Evolutionary conservation across 2,329 filamentous ascomycete species (phyloP), one percentile per base, ranked within the genome.

Genomic region (Xylariaceae sp.): DNA sequence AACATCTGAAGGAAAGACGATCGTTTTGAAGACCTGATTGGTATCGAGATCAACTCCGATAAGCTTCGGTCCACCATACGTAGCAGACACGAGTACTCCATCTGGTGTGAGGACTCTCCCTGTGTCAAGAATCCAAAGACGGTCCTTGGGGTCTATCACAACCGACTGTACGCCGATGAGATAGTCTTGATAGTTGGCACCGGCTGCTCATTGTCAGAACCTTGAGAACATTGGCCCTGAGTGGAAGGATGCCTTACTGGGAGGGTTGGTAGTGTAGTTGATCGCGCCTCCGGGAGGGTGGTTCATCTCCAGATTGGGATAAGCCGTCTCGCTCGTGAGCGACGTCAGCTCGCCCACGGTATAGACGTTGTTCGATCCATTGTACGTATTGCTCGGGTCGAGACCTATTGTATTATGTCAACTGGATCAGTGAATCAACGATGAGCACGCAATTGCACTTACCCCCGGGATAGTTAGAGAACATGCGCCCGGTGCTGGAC

Each of bases 111-210:
- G 37, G 15, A 53, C 53, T 8, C 73, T 64, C 8, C 73, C 73
- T 3, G 72, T 76, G 47, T 78, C 74, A 7, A 77, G 64, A 38
- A 77, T 68, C 73, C 72, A 76, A 16, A 76, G 63, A 6, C 70
- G 65, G 52, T 77, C 71, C 2, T 59, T 53, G 0, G 71, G 49
- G 45, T 78, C 73, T 15, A 76, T 63, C 9, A 77, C 72, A 2
- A 77, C 70, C 30, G 65, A 71, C 52, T 77, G 73, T 0, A 74
- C 70, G 35, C 71, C 69, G 41, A 76, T 71, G 9, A 76, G 58
- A 52, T 74, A 67, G 48, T 71, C 53, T n/a, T 64, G 59, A 42
- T 73, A 68, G 48, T 73, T 72, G 24, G 65, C 70, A 24, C 65
- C 66, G 2, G 64, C 49, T 56, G 12, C 19, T 16, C n/a, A n/a